Evolutionary conservation across 352 stramenopile species (phyloP).

Genomic region (Globisporangium spiculum): DNA sequence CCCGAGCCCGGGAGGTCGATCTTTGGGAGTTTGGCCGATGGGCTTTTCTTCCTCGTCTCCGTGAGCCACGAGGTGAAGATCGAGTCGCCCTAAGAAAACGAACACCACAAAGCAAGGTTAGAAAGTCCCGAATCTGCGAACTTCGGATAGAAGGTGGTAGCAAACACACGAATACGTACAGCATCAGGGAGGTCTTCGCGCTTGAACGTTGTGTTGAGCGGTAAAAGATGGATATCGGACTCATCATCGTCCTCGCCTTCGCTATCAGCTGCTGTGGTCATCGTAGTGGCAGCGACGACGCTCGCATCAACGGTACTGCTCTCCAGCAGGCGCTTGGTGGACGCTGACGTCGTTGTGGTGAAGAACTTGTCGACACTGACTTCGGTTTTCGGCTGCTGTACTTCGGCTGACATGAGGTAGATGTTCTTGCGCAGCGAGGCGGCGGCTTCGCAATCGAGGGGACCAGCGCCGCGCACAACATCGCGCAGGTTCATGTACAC

Average conservation of each 20-base stretch:
- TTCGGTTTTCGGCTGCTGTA: conserved; percentile 63
- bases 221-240: conserved; percentile 37
- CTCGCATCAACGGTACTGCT: neutral
- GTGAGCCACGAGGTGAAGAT: conserved; percentile 74
- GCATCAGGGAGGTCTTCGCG: conserved; percentile 58
- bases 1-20: conserved; percentile 47
- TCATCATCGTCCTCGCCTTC: conserved; percentile 24
- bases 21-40: conserved; percentile 43
- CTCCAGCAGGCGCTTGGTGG: conserved; percentile 2
- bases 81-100: conserved; percentile 35
- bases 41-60: conserved; percentile 34
- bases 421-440: conserved; percentile 76
- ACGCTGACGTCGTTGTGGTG: neutral
- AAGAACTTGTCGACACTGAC: conserved; percentile 54
- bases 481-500: conserved; percentile 76
- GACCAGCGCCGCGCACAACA: conserved; percentile 61
- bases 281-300: too few species aligned
- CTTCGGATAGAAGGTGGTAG: neutral
- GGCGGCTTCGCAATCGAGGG: conserved; percentile 63
- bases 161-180: neutral
- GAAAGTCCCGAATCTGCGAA: neutral
- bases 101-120: neutral
- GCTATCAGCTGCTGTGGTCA: neutral
- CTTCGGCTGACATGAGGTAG: conserved; percentile 61
- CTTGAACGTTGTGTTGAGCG: conserved; percentile 65